Percentiles rank a stretch among this genome's conserved stretches.
These are phyloP conservation scores for Fusarium transvaalense DNA, from an alignment of 2,329 filamentous ascomycete genomes.

Conservation along the genomic window DNA sequence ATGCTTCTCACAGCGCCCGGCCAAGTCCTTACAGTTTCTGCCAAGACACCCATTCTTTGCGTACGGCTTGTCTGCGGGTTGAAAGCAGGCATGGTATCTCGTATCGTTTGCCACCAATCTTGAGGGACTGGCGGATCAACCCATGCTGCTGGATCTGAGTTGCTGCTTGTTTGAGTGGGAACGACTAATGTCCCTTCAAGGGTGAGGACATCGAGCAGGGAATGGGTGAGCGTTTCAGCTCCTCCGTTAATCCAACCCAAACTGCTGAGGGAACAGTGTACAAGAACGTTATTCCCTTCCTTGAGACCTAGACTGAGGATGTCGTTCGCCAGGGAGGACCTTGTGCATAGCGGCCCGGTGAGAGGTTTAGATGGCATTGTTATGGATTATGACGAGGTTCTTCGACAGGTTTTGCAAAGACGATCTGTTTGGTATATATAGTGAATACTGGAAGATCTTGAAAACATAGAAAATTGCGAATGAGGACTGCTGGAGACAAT, in stretches of 20 bases:
- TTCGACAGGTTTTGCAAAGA: too few relatives aligned
- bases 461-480: too few relatives aligned
- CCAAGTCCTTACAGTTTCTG: slow-evolving; percentile 4
- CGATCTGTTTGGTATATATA: too few relatives aligned
- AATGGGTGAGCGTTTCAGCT: neutral
- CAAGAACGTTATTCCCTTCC: neutral
- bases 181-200: neutral
- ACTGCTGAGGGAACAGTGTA: slow-evolving; percentile 3
- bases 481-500: too few relatives aligned
- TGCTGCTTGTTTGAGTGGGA: slow-evolving; percentile 14
- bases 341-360: slow-evolving; percentile 8
- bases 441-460: too few relatives aligned
- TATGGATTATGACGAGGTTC: neutral
- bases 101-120: slow-evolving; percentile 12
- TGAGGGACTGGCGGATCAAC: neutral
- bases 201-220: neutral
- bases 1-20: slow-evolving; percentile 6
- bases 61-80: neutral
- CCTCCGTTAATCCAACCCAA: slow-evolving; percentile 15
- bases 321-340: neutral
- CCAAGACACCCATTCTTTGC: slow-evolving; percentile 1
- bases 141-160: slow-evolving; percentile 8
- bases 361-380: neutral
- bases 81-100: neutral
- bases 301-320: neutral